These are phyloP conservation scores for Dothistroma septosporum DNA, from an alignment of 2,329 filamentous ascomycete species.

Conservation along the genomic window DNA sequence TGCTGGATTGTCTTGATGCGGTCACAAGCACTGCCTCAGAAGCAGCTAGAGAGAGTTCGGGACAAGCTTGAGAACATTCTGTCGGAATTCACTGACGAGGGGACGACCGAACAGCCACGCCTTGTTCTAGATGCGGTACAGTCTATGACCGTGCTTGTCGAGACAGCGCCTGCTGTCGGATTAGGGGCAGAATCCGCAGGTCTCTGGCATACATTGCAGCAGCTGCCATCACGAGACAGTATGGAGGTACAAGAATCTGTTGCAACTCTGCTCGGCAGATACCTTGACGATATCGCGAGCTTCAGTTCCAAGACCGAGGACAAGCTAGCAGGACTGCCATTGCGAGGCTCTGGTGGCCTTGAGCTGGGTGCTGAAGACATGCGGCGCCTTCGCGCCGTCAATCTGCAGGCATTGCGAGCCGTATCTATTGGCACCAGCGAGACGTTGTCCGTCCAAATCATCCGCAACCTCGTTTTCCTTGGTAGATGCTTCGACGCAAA, in stretches of 20 bases:
- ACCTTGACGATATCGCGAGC: slow-evolving; percentile 73
- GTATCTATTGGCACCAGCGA: slow-evolving; percentile 58
- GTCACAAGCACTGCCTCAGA: slow-evolving; percentile 57
- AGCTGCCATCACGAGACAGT: slow-evolving; percentile 68
- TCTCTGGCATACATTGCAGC: slow-evolving; percentile 69
- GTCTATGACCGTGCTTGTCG: slow-evolving; percentile 63
- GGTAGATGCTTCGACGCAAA: slow-evolving; percentile 62
- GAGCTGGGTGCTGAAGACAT: slow-evolving; percentile 62
- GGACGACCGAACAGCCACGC: slow-evolving; percentile 61
- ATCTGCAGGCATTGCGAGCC: slow-evolving; percentile 58
- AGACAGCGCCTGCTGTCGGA: slow-evolving; percentile 60
- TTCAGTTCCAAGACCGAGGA: slow-evolving; percentile 50
- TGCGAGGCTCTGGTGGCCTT: slow-evolving; percentile 69
- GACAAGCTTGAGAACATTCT: slow-evolving; percentile 50
- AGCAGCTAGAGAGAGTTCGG: slow-evolving; percentile 61
- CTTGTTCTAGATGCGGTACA: slow-evolving; percentile 70
- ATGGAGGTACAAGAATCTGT: slow-evolving; percentile 71
- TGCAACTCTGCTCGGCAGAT: slow-evolving; percentile 68
- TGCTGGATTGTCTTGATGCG: slow-evolving; percentile 82
- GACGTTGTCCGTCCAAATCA: slow-evolving; percentile 70
- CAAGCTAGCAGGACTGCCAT: slow-evolving; percentile 54
- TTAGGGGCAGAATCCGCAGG: slow-evolving; percentile 56
- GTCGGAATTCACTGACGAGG: slow-evolving; percentile 47
- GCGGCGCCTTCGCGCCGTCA: slow-evolving; percentile 53
- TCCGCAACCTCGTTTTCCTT: slow-evolving; percentile 79